These are phyloP conservation scores for Phytophthora citricola DNA, from an alignment of 352 stramenopile genomes.

Conservation along the genomic window DNA sequence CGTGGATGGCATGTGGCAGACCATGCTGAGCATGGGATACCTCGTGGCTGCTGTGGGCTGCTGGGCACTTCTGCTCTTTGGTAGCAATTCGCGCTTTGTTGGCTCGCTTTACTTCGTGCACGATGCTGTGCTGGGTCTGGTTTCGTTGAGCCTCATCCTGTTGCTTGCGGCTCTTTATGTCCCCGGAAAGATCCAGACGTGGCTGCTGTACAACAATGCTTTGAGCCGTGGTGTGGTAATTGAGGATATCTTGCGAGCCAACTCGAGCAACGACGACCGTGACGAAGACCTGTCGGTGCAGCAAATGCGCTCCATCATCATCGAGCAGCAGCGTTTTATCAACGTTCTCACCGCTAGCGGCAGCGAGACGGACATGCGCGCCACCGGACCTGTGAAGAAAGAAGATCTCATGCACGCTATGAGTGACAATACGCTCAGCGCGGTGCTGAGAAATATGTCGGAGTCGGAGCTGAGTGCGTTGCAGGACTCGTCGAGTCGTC, in stretches of 20 bases:
- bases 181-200: constrained; percentile 95
- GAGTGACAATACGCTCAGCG: constrained; percentile 73
- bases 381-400: constrained; percentile 32
- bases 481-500: constrained; percentile 63
- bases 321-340: constrained; percentile 83
- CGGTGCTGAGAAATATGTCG: constrained; percentile 68
- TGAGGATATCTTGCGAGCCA: constrained; percentile 94
- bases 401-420: constrained; percentile 70
- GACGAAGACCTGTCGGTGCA: constrained; percentile 76
- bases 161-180: constrained; percentile 91
- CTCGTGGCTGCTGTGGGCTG: constrained; percentile 86
- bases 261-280: constrained; percentile 69
- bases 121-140: constrained; percentile 92
- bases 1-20: constrained; percentile 90
- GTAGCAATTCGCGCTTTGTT: constrained; percentile 91
- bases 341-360: constrained; percentile 61
- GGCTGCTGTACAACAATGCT: constrained; percentile 98
- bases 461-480: constrained; percentile 71
- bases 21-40: constrained; percentile 94
- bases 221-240: constrained; percentile 96
- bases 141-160: constrained; percentile 94
- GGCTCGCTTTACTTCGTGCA: constrained; percentile 95
- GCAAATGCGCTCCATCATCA: constrained; percentile 81
- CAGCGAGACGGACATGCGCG: constrained; percentile 62
- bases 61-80: constrained; percentile 85